These are phyloP conservation scores for Bifiguratus adelaidae DNA, from an alignment of 192 early-diverging fungal species.

Conservation along the genomic window DNA sequence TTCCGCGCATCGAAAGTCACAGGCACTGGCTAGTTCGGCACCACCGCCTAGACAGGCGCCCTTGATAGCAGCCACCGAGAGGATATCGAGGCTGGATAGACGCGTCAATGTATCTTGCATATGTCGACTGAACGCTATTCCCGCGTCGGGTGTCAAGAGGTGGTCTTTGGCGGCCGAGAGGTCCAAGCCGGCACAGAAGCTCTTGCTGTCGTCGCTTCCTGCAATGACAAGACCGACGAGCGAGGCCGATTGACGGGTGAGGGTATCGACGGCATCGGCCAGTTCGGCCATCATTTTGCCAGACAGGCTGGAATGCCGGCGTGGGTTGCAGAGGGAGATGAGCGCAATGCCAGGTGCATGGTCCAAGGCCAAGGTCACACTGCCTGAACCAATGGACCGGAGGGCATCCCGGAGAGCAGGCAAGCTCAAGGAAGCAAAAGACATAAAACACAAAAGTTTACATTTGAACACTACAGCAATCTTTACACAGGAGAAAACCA, in stretches of 20 bases:
- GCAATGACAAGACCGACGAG: conserved; percentile 30
- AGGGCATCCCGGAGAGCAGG: conserved; percentile 12
- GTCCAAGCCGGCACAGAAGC: conserved; percentile 42
- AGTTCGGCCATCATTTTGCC: conserved; percentile 56
- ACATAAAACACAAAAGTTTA: too few relatives aligned
- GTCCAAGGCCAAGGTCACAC: conserved; percentile 18
- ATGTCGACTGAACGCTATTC: conserved; percentile 28
- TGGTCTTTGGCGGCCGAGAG: conserved; percentile 33
- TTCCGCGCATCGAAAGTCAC: conserved; percentile 39
- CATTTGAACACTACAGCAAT: too few relatives aligned
- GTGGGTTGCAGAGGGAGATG: conserved; percentile 26
- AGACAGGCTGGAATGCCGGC: conserved; percentile 39
- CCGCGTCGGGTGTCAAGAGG: conserved; percentile 24
- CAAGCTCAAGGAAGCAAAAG: too few relatives aligned
- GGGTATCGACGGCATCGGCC: conserved; percentile 30
- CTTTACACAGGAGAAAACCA: too few relatives aligned
- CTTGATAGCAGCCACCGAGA: conserved; percentile 48
- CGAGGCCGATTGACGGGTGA: conserved; percentile 19
- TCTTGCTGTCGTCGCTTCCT: conserved; percentile 18
- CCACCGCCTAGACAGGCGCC: conserved; percentile 59
- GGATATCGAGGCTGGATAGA: conserved; percentile 37
- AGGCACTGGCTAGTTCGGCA: conserved; percentile 46
- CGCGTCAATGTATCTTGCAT: conserved; percentile 52
- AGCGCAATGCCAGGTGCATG: conserved; percentile 30
- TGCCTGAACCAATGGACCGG: conserved; percentile 24